Evolutionary conservation across 108 stramenopile species (phyloP), one percentile per base, ranked within the genome.

Genomic region (Cyclotella choctawhatcheeana): DNA sequence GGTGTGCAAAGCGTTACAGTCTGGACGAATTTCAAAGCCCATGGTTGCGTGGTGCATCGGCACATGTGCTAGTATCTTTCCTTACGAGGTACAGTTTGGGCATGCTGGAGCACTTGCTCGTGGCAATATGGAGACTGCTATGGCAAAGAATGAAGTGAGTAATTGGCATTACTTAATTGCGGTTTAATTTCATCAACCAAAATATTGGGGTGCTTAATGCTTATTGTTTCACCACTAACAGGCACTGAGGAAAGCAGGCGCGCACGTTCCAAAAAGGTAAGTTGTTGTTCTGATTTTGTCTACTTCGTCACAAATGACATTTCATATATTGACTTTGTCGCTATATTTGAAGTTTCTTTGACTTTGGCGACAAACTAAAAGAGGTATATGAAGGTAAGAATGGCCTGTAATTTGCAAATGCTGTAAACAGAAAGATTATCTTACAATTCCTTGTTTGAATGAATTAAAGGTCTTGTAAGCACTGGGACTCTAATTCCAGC

Each of bases 1-100:
- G 21, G 91, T 96, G 26, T 95, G 94, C 74, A 89, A 86, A 3
- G 96, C 93, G 0, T 37, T 96, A 51, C 67, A 93, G 83, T 82
- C 70, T 61, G 93, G 93, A 18, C 86, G 96, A 47, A 93, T 96
- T 55, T 84, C 83, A 13, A 96, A 96, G 77, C 96, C 96, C 18
- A 59, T 96, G 10, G 85, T 96, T 31, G 96, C 93, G 13, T 96
- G 96, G 96, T 94, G 93, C 67, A 96, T 96, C 53, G 96, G 96
- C 20, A 96, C 96, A 5, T 96, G 96, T 33, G 93, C 96, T 3
- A 89, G 89, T 22, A 90, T 91, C 58, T 96, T 96, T 77, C 83
- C 90, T 18, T 95, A 88, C 60, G 96, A 96, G 66, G 96, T 96
- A 14, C 96, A 96, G 61, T 96, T 96, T 71, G 96, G 96, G 18